phyloP scores from a whole-genome alignment of 2,329 filamentous ascomycete genomes.

The Mycosphaerella arachidis region DNA sequence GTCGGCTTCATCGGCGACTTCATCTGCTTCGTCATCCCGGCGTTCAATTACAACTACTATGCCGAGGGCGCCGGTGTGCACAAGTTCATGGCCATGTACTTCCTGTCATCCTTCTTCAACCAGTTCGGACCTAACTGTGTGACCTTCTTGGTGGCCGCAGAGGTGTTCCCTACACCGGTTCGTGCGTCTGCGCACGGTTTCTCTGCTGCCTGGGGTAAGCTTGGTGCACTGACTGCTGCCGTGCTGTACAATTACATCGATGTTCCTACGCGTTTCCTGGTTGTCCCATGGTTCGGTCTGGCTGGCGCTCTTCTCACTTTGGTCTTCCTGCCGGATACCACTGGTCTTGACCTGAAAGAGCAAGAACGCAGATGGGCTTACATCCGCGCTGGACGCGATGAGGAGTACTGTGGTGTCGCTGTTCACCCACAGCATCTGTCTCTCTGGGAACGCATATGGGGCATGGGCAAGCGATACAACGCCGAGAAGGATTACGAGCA shows the following conservation, averaged over 20 bases:
- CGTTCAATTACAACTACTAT: constrained; percentile 84
- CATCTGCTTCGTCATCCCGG: constrained; percentile 86
- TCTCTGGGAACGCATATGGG: constrained; percentile 77
- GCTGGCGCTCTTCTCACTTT: constrained; percentile 77
- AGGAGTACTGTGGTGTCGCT: constrained; percentile 89
- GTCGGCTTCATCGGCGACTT: constrained; percentile 90
- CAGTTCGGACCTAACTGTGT: constrained; percentile 96
- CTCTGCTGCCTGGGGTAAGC: constrained; percentile 85
- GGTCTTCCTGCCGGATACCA: constrained; percentile 92
- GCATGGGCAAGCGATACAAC: constrained; percentile 77
- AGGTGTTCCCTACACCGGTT: constrained; percentile 92
- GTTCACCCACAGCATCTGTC: constrained; percentile 86
- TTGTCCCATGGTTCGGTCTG: constrained; percentile 94
- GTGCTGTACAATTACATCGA: constrained; percentile 94
- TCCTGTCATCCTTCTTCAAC: constrained; percentile 97
- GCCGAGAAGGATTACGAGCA: constrained; percentile 75
- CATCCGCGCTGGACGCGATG: constrained; percentile 69
- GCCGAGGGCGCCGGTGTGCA: constrained; percentile 66
- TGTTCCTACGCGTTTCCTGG: constrained; percentile 77
- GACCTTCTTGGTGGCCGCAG: constrained; percentile 91
- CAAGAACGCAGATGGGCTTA: constrained; percentile 91
- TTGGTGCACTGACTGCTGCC: constrained; percentile 79
- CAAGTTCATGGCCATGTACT: constrained; percentile 97
- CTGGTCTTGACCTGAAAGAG: constrained; percentile 92
- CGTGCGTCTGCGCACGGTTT: constrained; percentile 92